phyloP scores from a whole-genome alignment of 2,329 filamentous ascomycete species.

The Fusarium sp. region DNA sequence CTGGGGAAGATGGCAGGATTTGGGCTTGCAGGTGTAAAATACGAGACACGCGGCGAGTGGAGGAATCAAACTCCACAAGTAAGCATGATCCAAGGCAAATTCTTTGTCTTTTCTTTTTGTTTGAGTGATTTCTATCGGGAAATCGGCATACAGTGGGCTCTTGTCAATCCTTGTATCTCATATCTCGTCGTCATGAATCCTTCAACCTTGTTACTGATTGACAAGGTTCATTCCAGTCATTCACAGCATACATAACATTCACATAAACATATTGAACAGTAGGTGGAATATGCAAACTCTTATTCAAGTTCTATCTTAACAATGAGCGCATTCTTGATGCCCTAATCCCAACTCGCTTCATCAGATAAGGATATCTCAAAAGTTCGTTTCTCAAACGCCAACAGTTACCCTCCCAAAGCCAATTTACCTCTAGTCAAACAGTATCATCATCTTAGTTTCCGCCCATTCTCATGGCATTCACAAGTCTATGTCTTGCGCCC shows the following conservation, averaged over 20 bases:
- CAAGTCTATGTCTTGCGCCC: constrained; percentile 50
- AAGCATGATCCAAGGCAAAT: constrained; percentile 24
- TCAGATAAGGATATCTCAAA: constrained; percentile 34
- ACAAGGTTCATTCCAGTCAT: background rate
- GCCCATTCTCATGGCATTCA: constrained; percentile 50
- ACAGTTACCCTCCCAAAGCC: constrained; percentile 1
- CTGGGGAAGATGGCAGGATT: constrained; percentile 24
- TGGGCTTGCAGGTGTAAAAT: background rate
- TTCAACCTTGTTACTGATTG: background rate
- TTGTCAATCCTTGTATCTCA: background rate
- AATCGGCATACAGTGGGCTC: background rate
- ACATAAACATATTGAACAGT: background rate
- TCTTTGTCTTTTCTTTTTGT: background rate
- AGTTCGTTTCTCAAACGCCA: constrained; percentile 33
- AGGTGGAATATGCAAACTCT: background rate
- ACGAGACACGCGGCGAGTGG: constrained; percentile 23
- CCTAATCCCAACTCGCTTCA: constrained; percentile 23
- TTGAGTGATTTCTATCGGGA: background rate
- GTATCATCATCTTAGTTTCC: constrained; percentile 27
- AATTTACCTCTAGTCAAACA: constrained; percentile 10
- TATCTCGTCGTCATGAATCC: constrained; percentile 5
- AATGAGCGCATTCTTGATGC: constrained; percentile 6
- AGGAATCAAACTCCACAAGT: constrained; percentile 17
- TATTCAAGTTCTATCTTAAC: constrained; percentile 27
- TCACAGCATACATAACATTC: background rate